Base-by-base conservation (phyloP, 768 basidiomycete species). In the Flagelloscypha sp. region DNA sequence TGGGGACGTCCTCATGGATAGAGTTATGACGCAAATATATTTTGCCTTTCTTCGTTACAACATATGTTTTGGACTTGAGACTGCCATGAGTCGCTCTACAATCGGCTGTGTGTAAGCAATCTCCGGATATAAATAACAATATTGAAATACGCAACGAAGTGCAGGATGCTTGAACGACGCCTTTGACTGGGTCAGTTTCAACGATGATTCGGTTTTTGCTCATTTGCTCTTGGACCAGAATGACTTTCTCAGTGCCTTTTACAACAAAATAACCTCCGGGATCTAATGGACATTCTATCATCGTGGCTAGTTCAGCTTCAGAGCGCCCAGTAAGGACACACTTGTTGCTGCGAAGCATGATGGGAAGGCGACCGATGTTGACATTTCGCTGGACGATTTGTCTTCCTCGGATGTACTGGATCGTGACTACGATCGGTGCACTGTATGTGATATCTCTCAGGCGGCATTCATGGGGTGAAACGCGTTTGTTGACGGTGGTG, bases 201-300 rank as follows among this genome's bases (percentile, higher is more conserved):
- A 99, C 95, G 46, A 99, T 97, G 53, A 99, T 99, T 27, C 95
- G 76, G 58, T 99, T 98, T 70, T 98, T 98, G 70, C 88, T 93
- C 52, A 98, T 62, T 61, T 99, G 95, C 55, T 98, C 95, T 57
- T 99, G 95, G 6, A 99, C 94, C 43, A 99, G 68, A 47, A 99
- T 99, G 48, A 99, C 95, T 62, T 98, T 99, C 61, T 99, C 94
- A 27, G 94, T 99, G 24, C 94, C 94, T 60, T 93, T 97, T 34
- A 99, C 95, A 40, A 99, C 84, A 57, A 99, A 99, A 56, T 98
- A 98, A 3, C 95, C 95, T n/a, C 95, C 95, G 8, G 95, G 94
- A 62, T 99, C 95, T 40, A 98, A 69, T 3, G 95, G 95, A 57
- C 95, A 99, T 59, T 99, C 95, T 8, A 74, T 79, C 89, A 97